These are phyloP conservation scores for Sporisorium reilianum DNA, from an alignment of 1,284 basidiomycete genomes.

Conservation along the genomic window DNA sequence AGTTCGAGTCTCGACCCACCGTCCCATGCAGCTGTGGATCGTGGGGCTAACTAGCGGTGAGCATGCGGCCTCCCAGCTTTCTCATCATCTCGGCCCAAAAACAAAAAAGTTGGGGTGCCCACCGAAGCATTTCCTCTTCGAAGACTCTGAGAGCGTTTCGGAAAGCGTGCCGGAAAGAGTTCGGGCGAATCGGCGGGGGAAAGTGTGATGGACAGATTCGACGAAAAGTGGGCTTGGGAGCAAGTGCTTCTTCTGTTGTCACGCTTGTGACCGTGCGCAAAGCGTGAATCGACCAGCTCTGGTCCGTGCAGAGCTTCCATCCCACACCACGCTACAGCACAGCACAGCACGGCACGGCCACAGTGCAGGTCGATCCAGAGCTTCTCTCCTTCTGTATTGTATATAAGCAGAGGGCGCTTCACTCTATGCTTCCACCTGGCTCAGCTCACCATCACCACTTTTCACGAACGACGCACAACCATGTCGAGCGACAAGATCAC, in stretches of 20 bases:
- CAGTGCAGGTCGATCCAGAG: not conserved
- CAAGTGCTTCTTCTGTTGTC: not conserved
- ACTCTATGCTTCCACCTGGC: not conserved
- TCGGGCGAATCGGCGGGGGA: not conserved
- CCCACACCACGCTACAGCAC: not conserved
- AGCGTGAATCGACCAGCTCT: not conserved
- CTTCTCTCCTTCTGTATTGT: not conserved
- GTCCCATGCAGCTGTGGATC: not conserved
- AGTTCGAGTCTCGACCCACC: not conserved
- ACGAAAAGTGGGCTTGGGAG: not conserved
- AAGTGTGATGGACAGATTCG: not conserved
- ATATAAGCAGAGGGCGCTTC: not conserved
- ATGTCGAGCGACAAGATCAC: conserved; percentile 60
- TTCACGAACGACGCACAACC: not conserved
- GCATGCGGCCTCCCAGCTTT: too few relatives aligned
- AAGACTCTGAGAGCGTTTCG: too few relatives aligned
- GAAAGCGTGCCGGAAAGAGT: not conserved
- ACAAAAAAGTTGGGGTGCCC: too few relatives aligned
- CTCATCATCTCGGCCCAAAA: not conserved
- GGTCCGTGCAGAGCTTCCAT: not conserved
- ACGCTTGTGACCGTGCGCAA: not conserved
- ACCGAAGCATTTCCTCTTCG: too few relatives aligned
- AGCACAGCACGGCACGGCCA: not conserved
- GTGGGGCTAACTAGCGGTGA: not conserved
- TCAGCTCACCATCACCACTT: conserved; percentile 2